These are phyloP conservation scores for Gaillardinia entomophila DNA, from an alignment of 805 yeast genomes.

Conservation along the genomic window DNA sequence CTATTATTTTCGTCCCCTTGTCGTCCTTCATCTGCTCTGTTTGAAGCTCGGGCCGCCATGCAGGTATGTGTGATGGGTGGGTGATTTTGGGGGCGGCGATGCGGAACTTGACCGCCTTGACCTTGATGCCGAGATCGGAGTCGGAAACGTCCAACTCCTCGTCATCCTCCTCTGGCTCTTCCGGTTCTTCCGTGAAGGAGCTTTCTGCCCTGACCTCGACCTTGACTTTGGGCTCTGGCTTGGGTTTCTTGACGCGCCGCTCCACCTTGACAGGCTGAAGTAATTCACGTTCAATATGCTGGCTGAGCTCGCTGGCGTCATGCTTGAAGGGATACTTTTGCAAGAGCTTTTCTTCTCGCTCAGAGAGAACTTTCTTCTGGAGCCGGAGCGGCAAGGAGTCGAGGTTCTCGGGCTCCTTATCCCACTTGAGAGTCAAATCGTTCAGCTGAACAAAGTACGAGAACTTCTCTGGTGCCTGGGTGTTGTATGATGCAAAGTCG, in stretches of 20 bases:
- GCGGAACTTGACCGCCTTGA: conserved; percentile 24
- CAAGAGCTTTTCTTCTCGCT: conserved; percentile 23
- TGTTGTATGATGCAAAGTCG: conserved; percentile 21
- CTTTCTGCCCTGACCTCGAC: background rate
- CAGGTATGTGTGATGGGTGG: conserved; percentile 41
- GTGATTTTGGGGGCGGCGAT: conserved; percentile 32
- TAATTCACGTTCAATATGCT: conserved; percentile 13
- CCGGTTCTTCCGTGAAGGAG: conserved; percentile 1
- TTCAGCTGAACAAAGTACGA: conserved; percentile 24
- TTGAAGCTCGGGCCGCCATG: conserved; percentile 29
- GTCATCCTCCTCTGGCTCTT: conserved; percentile 5
- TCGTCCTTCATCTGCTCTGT: conserved; percentile 10
- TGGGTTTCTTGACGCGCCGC: background rate
- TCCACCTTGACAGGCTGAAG: conserved; percentile 2
- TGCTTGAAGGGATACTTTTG: conserved; percentile 32
- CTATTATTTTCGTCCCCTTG: conserved; percentile 14
- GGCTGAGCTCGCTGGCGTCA: conserved; percentile 19
- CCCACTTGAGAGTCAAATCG: conserved; percentile 28
- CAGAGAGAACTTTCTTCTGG: conserved; percentile 32
- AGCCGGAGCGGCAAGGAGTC: conserved; percentile 32
- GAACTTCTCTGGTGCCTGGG: conserved; percentile 27
- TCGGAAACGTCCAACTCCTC: conserved; percentile 3
- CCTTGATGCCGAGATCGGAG: conserved; percentile 13
- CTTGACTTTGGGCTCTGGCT: background rate
- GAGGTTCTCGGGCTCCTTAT: conserved; percentile 18